Percentiles rank a stretch among this genome's conserved stretches.
Conservation (phyloP, 2,329 filamentous ascomycete genomes). For the Aspergillus novoparasiticus region DNA sequence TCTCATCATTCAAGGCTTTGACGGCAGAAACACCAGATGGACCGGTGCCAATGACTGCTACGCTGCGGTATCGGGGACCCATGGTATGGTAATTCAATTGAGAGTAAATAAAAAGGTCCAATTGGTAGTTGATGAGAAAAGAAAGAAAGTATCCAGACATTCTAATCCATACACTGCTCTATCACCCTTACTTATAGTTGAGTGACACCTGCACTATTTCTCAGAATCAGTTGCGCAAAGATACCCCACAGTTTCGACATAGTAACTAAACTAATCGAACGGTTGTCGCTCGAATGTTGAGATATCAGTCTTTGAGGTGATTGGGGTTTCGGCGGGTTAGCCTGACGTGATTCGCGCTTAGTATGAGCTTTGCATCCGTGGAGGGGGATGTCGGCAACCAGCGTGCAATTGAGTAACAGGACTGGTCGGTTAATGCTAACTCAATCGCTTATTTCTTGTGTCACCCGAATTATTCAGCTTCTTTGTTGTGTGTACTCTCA, state of each 20-base stretch:
- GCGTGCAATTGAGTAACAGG: not conserved
- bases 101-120: not conserved
- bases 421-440: not conserved
- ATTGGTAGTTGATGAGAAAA: not conserved
- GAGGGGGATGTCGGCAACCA: not conserved
- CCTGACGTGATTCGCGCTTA: conserved; percentile 2
- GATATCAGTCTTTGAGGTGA: not conserved
- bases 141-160: not conserved
- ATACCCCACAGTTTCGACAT: not conserved
- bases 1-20: conserved; percentile 34
- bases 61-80: conserved; percentile 1
- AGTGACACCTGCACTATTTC: not conserved
- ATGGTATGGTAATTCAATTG: not conserved
- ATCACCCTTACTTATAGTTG: not conserved
- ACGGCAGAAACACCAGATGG: conserved; percentile 33
- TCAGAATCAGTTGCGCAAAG: not conserved
- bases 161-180: not conserved
- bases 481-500: not conserved
- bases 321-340: not conserved
- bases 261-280: not conserved
- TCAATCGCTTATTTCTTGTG: not conserved
- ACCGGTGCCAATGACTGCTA: conserved; percentile 26
- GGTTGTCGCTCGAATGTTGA: not conserved
- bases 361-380: not conserved
- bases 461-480: not conserved